Base-by-base conservation (phyloP, 257 asterid genomes). In the Solanum sitiens region DNA sequence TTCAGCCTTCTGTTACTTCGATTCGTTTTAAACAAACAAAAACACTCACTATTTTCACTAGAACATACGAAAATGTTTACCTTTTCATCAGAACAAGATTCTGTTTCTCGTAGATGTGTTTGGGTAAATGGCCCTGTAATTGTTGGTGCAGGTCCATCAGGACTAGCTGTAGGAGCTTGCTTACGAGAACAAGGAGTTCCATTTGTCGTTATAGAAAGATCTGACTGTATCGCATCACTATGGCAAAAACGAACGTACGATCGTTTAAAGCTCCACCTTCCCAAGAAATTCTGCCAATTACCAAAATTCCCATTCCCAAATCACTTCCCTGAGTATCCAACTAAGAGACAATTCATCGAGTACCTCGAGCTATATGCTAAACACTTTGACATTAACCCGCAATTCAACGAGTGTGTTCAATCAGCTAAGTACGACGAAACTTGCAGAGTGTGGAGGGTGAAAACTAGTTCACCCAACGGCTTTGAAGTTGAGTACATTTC, bases 71-170 rank as follows among this genome's bases (percentile, higher is more conserved):
- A 50, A 85, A 95, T 95, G 98, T 94, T 92, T 86, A 93, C 91
- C 72, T 73, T 86, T 4, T 73, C 73, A 20, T 86, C 74, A 30
- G 92, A 89, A 44, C 89, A 83, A 39, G 93, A 91, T 88, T 90
- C 83, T 56, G 84, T 90, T 35, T 82, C 95, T 10, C 91, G 94
- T 9, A 90, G 97, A 23, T 95, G 98, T 50, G 96, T 96, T 40
- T 96, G 97, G 97, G 99, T 96, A 2, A 95, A 94, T 87, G 98
- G 98, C 15, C 98, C 98, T 8, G 95, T 94, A 14, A 94, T 96
- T 39, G 97, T 96, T 56, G 99, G 99, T 3, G 98, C 95, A 7
- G 99, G 99, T 45, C 99, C 98, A 11, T 96, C 99, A 2, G 99
- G 99, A 27, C 91, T 96, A 33, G 99, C 99, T 4, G 99, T 96